phyloP scores from a whole-genome alignment of 1,139 yeast species.

The Saccharomyces hybrid region DNA sequence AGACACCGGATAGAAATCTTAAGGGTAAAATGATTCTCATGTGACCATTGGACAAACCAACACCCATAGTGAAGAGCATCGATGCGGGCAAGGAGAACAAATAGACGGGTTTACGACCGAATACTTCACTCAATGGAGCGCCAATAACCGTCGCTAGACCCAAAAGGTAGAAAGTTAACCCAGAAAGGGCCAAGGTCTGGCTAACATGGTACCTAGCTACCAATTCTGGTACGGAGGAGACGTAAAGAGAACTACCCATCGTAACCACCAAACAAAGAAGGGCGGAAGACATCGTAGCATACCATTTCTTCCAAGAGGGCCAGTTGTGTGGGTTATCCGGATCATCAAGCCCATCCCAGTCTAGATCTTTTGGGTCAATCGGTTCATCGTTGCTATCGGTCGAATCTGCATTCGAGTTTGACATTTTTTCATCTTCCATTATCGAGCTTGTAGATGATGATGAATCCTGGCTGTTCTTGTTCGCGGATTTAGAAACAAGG shows the following conservation, averaged over 20 bases:
- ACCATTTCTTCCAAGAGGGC: conserved; percentile 57
- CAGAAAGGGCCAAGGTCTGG: conserved; percentile 54
- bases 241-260: conserved; percentile 63
- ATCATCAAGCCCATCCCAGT: conserved; percentile 58
- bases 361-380: conserved; percentile 39
- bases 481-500: not conserved
- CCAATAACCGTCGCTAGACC: conserved; percentile 70
- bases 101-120: conserved; percentile 63
- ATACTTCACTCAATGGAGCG: conserved; percentile 72
- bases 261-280: conserved; percentile 58
- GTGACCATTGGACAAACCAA: conserved; percentile 51
- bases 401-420: not conserved
- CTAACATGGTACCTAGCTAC: conserved; percentile 41
- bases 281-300: conserved; percentile 55
- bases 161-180: conserved; percentile 60
- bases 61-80: conserved; percentile 71
- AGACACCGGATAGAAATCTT: conserved; percentile 71
- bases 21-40: conserved; percentile 55
- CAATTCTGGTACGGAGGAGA: conserved; percentile 53
- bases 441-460: not conserved
- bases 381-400: conserved; percentile 2
- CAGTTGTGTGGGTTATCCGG: conserved; percentile 59
- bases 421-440: not conserved
- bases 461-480: not conserved
- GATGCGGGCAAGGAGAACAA: conserved; percentile 53